phyloP scores from a whole-genome alignment of 208 protist genomes.

The Phytomonas serpens region DNA sequence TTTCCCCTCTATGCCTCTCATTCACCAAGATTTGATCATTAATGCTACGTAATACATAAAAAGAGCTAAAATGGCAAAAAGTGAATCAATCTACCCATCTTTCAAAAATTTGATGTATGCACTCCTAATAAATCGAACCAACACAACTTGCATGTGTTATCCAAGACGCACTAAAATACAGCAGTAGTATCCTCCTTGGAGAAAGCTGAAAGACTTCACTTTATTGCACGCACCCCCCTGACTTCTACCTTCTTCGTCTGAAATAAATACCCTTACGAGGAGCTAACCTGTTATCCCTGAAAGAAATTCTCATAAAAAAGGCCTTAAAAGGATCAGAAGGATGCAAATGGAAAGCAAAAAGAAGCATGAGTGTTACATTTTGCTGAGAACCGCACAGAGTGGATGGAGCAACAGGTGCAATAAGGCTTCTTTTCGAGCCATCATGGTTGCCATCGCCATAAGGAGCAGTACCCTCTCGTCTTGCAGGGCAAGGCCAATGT shows the following conservation, averaged over 20 bases:
- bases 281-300: neutral
- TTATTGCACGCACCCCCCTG: neutral
- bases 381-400: conserved; percentile 43
- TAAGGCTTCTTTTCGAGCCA: conserved; percentile 67
- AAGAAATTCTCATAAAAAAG: neutral
- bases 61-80: neutral
- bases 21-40: neutral
- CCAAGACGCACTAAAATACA: neutral
- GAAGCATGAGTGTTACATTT: conserved; percentile 26
- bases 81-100: neutral
- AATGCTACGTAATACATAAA: neutral
- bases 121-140: neutral
- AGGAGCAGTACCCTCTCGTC: conserved; percentile 62
- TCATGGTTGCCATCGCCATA: conserved; percentile 63
- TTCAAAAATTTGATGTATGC: neutral
- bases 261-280: neutral
- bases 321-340: neutral
- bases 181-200: neutral
- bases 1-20: neutral
- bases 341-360: neutral
- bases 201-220: neutral
- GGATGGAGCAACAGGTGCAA: conserved; percentile 55
- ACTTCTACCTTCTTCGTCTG: neutral
- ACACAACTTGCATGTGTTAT: neutral
- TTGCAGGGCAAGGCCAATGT: conserved; percentile 45